Conservation (phyloP, 148 eudicot genomes). For the Arbutus unedo region DNA sequence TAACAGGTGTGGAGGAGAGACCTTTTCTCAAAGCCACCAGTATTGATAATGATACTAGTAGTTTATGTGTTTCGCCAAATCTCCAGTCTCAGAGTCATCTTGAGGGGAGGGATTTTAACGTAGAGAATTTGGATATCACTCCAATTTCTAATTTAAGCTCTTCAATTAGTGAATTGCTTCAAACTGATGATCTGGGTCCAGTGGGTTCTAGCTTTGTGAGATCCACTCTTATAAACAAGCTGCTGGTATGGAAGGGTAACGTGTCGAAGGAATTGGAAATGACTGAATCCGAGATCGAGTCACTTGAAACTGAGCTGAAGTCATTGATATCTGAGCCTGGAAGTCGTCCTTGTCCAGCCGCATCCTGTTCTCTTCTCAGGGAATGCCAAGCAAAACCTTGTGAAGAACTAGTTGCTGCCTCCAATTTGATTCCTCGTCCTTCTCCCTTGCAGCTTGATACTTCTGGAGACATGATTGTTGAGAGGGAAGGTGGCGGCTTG, state of each 20-base stretch:
- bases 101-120: slow-evolving; percentile 41
- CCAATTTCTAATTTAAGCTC: slow-evolving; percentile 49
- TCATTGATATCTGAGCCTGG: slow-evolving; percentile 32
- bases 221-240: slow-evolving; percentile 55
- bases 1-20: slow-evolving; percentile 66
- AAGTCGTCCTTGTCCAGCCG: slow-evolving; percentile 26
- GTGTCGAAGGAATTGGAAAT: slow-evolving; percentile 60
- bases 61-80: slow-evolving; percentile 41
- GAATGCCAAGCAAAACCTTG: slow-evolving; percentile 31
- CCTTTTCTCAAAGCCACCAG: slow-evolving; percentile 31
- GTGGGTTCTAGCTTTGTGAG: slow-evolving; percentile 46
- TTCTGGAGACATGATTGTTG: slow-evolving; percentile 34
- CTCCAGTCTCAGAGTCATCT: slow-evolving; percentile 34
- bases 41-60: slow-evolving; percentile 42
- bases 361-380: slow-evolving; percentile 32
- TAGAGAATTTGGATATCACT: slow-evolving; percentile 45
- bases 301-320: slow-evolving; percentile 76
- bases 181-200: slow-evolving; percentile 36
- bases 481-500: slow-evolving; percentile 24
- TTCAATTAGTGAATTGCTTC: slow-evolving; percentile 53
- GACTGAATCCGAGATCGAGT: slow-evolving; percentile 83
- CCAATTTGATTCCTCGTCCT: slow-evolving; percentile 33
- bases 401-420: slow-evolving; percentile 26
- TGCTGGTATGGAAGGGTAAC: slow-evolving; percentile 57
- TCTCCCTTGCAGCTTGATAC: slow-evolving; percentile 37